Evolutionary conservation across 768 basidiomycete species (phyloP).

Genomic region (Tricholoma saponaceum): DNA sequence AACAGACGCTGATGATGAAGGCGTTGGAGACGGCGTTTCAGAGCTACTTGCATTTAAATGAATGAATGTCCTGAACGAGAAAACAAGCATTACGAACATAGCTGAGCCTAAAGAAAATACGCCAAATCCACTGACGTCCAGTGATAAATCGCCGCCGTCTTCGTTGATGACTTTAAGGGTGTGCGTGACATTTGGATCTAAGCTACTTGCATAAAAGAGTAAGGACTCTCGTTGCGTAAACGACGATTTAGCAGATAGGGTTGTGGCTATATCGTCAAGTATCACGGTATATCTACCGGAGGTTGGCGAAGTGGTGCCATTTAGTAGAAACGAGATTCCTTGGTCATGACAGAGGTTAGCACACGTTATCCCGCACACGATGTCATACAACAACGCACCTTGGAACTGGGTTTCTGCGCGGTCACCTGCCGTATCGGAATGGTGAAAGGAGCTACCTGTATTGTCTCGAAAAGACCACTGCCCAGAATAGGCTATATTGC

Average conservation of each 20-base stretch:
- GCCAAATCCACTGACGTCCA: constrained; percentile 48
- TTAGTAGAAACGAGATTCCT: constrained; percentile 63
- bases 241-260: constrained; percentile 47
- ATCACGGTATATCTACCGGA: constrained; percentile 57
- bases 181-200: constrained; percentile 49
- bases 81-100: constrained; percentile 16
- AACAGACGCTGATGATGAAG: constrained; percentile 14
- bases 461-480: constrained; percentile 43
- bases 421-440: constrained; percentile 40
- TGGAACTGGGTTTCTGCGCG: constrained; percentile 36
- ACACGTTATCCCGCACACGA: neutral
- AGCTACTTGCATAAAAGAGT: constrained; percentile 59
- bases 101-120: constrained; percentile 30
- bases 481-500: constrained; percentile 47
- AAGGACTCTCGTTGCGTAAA: constrained; percentile 48
- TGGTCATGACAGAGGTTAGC: neutral
- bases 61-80: neutral
- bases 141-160: constrained; percentile 45
- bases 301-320: constrained; percentile 53
- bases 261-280: constrained; percentile 38
- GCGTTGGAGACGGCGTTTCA: constrained; percentile 13
- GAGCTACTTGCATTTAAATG: neutral
- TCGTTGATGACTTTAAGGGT: constrained; percentile 52
- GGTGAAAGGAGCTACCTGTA: constrained; percentile 15
- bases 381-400: constrained; percentile 33